Evolutionary conservation across 176 grass and related monocot genomes (phyloP).

Genomic region (Oropetium thomaeum): DNA sequence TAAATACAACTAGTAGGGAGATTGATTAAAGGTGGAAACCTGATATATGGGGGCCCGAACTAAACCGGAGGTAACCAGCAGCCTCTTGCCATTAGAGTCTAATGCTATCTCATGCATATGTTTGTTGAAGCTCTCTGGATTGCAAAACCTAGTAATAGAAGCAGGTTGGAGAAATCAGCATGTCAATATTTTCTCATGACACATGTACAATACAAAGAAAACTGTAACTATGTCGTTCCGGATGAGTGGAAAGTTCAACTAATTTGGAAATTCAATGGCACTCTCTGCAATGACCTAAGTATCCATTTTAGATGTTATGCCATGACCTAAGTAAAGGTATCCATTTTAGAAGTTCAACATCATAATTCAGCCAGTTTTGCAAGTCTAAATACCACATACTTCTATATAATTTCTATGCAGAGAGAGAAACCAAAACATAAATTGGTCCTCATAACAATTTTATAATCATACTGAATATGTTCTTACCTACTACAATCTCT

Average conservation of each 20-base stretch:
- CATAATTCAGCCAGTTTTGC: neutral
- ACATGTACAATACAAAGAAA: neutral
- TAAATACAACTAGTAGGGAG: neutral
- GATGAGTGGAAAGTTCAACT: neutral
- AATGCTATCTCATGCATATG: constrained; percentile 80
- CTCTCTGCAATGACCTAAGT: neutral
- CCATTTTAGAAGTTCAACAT: neutral
- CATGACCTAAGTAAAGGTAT: neutral
- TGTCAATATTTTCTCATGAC: neutral
- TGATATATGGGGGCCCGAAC: constrained; percentile 94
- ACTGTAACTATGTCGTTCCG: neutral
- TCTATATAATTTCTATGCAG: neutral
- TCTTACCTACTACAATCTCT: constrained; percentile 88
- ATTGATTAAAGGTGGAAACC: constrained; percentile 30
- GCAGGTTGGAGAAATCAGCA: constrained; percentile 26
- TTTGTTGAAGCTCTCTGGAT: constrained; percentile 68
- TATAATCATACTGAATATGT: constrained; percentile 18
- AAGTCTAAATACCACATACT: neutral
- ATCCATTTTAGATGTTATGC: neutral
- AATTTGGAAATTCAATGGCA: neutral
- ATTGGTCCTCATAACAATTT: constrained; percentile 12
- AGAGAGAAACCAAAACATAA: neutral
- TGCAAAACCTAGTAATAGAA: constrained; percentile 70
- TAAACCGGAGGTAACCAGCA: constrained; percentile 79
- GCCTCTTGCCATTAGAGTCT: constrained; percentile 79